Conservation (phyloP, 345 rosid genomes). For the Citrus mangshanensis region DNA sequence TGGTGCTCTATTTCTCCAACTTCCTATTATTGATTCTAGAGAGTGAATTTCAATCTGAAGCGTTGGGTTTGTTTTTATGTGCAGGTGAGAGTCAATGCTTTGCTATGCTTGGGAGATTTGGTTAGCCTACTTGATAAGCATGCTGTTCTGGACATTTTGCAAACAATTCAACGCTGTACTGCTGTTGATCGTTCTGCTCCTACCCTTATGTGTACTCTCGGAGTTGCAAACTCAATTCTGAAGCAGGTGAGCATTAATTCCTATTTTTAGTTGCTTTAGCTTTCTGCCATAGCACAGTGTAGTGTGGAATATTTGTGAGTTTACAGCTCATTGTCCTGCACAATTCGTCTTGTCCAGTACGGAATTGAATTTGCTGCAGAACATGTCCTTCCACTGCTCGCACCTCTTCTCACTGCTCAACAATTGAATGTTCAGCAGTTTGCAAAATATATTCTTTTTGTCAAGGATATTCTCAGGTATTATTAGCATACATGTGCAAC, state of each 20-base stretch:
- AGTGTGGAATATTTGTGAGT: not conserved
- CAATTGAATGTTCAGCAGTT: slow-evolving; percentile 91
- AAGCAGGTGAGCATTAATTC: slow-evolving; percentile 53
- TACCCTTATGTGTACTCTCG: slow-evolving; percentile 96
- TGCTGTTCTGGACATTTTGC: slow-evolving; percentile 64
- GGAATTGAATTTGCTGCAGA: slow-evolving; percentile 90
- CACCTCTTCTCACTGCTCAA: slow-evolving; percentile 90
- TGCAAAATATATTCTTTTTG: slow-evolving; percentile 91
- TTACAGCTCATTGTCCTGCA: slow-evolving; percentile 11
- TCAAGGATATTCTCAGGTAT: slow-evolving; percentile 87
- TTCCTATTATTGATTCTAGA: not conserved
- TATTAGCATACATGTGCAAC: slow-evolving; percentile 4
- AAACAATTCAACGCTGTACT: slow-evolving; percentile 90
- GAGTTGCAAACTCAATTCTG: slow-evolving; percentile 80
- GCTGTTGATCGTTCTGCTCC: slow-evolving; percentile 96
- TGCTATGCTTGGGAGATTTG: slow-evolving; percentile 84
- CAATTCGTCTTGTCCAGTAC: slow-evolving; percentile 43
- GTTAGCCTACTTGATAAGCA: slow-evolving; percentile 71
- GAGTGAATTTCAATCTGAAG: slow-evolving; percentile 12
- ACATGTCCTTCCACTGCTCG: slow-evolving; percentile 78
- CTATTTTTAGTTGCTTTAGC: slow-evolving; percentile 7
- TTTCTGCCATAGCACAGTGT: not conserved
- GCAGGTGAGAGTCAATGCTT: slow-evolving; percentile 94
- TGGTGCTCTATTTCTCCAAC: not conserved
- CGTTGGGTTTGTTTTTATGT: slow-evolving; percentile 16